Base-by-base conservation (phyloP, 164 flowering plant species). In the Sedum album region DNA sequence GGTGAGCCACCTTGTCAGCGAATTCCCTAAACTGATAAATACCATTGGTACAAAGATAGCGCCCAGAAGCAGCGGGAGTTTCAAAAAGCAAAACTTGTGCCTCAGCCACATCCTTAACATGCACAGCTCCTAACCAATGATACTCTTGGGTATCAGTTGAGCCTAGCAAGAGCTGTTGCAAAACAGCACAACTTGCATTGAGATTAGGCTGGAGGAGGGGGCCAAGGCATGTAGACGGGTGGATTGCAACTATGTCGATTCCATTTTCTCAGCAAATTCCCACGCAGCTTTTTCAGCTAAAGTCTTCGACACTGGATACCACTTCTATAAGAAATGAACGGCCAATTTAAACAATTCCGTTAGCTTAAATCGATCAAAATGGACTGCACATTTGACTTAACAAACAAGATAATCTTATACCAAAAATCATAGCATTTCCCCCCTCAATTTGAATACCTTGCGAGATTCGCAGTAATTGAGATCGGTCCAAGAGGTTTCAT, bases 301-400 rank as follows among this genome's bases (percentile, higher is more conserved):
- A 0, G 96, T 89, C 78, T 91, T 89, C 6, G 96, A 91, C 42
- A 91, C 84, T 0, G 97, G 90, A 70, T 91, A 89, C 93, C 90
- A 89, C 73, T 88, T 86, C 89, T 87, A 81, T 31, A 66, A 69
- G 10, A 38, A 2, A 49, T 49, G 55, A 49, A 20, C 55, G 6
- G 55, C 21, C n/a, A n/a, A n/a, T n/a, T n/a, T n/a, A n/a, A n/a
- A n/a, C n/a, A n/a, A n/a, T n/a, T n/a, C n/a, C n/a, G n/a, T n/a
- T n/a, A n/a, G n/a, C n/a, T n/a, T n/a, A n/a, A n/a, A n/a, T n/a
- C n/a, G n/a, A n/a, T n/a, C n/a, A n/a, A n/a, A n/a, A n/a, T n/a
- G n/a, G n/a, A n/a, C n/a, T n/a, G n/a, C n/a, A n/a, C n/a, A n/a
- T n/a, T n/a, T n/a, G n/a, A n/a, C n/a, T n/a, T n/a, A n/a, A n/a